Evolutionary conservation across 2,329 filamentous ascomycete species (phyloP), one percentile per base, ranked within the genome.

Genomic region (Calonectria pseudoturangicola): DNA sequence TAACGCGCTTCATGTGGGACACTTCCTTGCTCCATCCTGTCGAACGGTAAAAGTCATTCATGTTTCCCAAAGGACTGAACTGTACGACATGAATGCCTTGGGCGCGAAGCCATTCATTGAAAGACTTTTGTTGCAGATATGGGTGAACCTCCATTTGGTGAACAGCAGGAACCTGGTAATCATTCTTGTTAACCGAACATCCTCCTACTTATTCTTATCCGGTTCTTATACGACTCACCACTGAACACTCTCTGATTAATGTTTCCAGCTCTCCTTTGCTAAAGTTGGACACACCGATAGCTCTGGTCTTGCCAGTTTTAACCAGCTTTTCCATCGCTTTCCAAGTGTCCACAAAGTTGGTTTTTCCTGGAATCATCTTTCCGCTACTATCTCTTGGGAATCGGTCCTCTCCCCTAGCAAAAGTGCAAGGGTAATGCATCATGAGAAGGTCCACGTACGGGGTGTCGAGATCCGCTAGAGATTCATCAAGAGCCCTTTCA

Each of bases 211-310:
- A 25, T 25, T 39, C 0, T 16, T 33, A 6, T 16, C 43, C 2
- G 33, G 8, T 7, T 28, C n/a, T 28, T n/a, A 25, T 7, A 4
- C 1, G 1, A 66, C 68, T 50, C 30, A 67, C 64, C 54, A 86
- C 79, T 76, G 74, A 73, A 27, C 71, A 48, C 43, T 77, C 70
- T 18, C 43, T 81, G 63, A 86, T 75, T 70, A 90, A 82, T 67
- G 84, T 80, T 76, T 88, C 82, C 16, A 90, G 81, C 65, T 87
- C 85, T 9, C 80, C 78, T 54, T 88, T 87, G 71, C 85, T 87
- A 83, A 90, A 91, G 83, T 91, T 91, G 69, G 87, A 89, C 18
- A 91, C 88, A 51, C 91, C 91, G 58, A 85, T 84, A 2, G 72
- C 72, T 16, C 45, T 73, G 3, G 63, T 58, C 36, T 73, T 73